Base-by-base conservation (phyloP, 2,329 filamentous ascomycete species). In the Nannizzia gypsea region DNA sequence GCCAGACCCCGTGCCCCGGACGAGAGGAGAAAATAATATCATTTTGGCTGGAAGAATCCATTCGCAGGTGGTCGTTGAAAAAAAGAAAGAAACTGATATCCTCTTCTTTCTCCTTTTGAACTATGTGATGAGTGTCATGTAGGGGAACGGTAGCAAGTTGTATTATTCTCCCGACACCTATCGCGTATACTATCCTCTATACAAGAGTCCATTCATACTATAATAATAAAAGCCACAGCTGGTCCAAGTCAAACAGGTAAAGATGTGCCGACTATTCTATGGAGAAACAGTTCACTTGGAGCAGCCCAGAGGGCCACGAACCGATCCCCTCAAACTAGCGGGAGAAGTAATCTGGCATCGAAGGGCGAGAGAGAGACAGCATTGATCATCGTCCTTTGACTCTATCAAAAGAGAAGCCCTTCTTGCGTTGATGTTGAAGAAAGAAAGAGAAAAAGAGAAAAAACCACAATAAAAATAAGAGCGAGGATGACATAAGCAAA, bases 261-360 rank as follows among this genome's bases (percentile, higher is more conserved):
- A 15, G 17, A 61, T 77, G 74, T 77, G 66, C 74, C 74, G 76
- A 69, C 66, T 59, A 66, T 68, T 74, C 73, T 77, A 77, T 77
- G 74, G 74, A 74, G 72, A 72, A 68, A 72, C 74, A 77, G 67
- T 67, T 73, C 58, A 58, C 24, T 22, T 56, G 15, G 31, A n/a
- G 48, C 59, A 55, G 40, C 48, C 59, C 8, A 56, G 55, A 60
- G 60, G 61, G 63, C 62, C 60, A 66, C 61, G 66, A 73, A 73
- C 71, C 73, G 72, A 68, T 67, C 72, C 71, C 74, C 74, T 77
- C 75, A 77, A 77, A 77, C 75, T 71, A 67, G 71, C 72, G 74
- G 31, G 74, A 59, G 68, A 60, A 6, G 13, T 69, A 58, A 65
- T 76, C 72, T 76, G 63, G 73, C 74, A 76, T 74, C 67, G 13